Evolutionary conservation across 495 filamentous ascomycete species (phyloP).

Genomic region (Endocarpon pusillum): DNA sequence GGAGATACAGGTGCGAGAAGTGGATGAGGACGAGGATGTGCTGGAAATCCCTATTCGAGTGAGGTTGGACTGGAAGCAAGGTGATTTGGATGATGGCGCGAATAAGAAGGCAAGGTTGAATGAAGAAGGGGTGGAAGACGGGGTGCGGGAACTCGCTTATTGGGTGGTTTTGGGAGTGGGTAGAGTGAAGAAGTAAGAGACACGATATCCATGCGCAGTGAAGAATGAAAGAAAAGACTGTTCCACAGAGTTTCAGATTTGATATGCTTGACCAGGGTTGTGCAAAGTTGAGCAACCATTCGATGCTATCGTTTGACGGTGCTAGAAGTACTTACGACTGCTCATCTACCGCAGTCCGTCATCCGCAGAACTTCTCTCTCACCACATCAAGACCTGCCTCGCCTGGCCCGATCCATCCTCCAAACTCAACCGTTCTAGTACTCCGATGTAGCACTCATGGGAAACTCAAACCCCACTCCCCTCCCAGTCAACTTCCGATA

Average conservation of each 20-base stretch:
- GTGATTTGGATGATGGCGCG: slow-evolving; percentile 36
- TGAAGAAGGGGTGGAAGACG: slow-evolving; percentile 26
- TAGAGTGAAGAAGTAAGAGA: slow-evolving; percentile 35
- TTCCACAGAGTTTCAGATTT: too few species aligned
- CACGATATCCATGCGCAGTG: too few species aligned
- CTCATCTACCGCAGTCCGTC: too few species aligned
- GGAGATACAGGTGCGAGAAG: slow-evolving; percentile 1
- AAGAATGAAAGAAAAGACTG: too few species aligned
- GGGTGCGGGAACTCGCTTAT: slow-evolving; percentile 71
- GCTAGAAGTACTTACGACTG: too few species aligned
- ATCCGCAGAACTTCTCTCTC: too few species aligned
- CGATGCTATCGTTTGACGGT: too few species aligned
- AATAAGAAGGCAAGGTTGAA: slow-evolving; percentile 24
- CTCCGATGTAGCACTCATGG: slow-evolving; percentile 56
- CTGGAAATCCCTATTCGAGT: slow-evolving; percentile 91
- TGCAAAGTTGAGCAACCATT: too few species aligned
- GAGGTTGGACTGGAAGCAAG: slow-evolving; percentile 65
- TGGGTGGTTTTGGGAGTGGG: slow-evolving; percentile 89
- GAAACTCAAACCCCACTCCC: slow-evolving; percentile 92
- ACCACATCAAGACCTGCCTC: too few species aligned
- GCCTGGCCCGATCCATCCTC: too few species aligned
- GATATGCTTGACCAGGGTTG: too few species aligned
- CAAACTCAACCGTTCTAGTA: too few species aligned
- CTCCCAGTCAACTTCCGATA: slow-evolving; percentile 93
- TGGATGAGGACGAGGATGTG: slow-evolving; percentile 68